A percentile compares a stretch with the other conserved stretches of the same genome.
phyloP scores from a whole-genome alignment of 805 yeast species.

The Zygotorulaspora sp. region DNA sequence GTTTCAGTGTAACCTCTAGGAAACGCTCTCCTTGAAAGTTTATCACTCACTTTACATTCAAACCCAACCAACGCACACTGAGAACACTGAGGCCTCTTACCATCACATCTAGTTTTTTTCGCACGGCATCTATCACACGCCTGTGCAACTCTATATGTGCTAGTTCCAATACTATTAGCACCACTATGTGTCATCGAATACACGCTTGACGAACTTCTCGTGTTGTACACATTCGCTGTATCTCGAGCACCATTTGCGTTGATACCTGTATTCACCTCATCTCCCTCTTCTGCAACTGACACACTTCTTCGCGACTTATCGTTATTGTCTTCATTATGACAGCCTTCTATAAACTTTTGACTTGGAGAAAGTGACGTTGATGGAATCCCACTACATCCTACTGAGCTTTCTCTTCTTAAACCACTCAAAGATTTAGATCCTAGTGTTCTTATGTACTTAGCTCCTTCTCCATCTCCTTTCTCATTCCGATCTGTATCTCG shows the following conservation, averaged over 20 bases:
- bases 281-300: not conserved
- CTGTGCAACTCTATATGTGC: slow-evolving; percentile 69
- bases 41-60: slow-evolving; percentile 84
- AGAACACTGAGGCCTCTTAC: slow-evolving; percentile 55
- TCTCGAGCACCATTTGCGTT: not conserved
- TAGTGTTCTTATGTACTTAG: not conserved
- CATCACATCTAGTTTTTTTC: slow-evolving; percentile 46
- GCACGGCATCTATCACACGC: slow-evolving; percentile 84
- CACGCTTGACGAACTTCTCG: slow-evolving; percentile 8
- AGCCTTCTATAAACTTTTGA: not conserved
- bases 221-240: slow-evolving; percentile 3
- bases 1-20: slow-evolving; percentile 93
- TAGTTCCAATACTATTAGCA: not conserved
- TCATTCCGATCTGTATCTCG: not conserved
- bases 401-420: no score
- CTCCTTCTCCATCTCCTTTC: not conserved
- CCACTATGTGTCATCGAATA: slow-evolving; percentile 5
- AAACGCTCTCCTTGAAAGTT: slow-evolving; percentile 76
- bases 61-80: slow-evolving; percentile 81
- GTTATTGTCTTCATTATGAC: not conserved
- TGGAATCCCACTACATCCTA: no score
- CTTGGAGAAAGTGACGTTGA: slow-evolving; percentile 13
- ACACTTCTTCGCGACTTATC: not conserved
- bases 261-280: no score
- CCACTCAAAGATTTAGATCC: slow-evolving; percentile 1